phyloP scores from a whole-genome alignment of 768 basidiomycete genomes.

The Pleurotus eryngii region DNA sequence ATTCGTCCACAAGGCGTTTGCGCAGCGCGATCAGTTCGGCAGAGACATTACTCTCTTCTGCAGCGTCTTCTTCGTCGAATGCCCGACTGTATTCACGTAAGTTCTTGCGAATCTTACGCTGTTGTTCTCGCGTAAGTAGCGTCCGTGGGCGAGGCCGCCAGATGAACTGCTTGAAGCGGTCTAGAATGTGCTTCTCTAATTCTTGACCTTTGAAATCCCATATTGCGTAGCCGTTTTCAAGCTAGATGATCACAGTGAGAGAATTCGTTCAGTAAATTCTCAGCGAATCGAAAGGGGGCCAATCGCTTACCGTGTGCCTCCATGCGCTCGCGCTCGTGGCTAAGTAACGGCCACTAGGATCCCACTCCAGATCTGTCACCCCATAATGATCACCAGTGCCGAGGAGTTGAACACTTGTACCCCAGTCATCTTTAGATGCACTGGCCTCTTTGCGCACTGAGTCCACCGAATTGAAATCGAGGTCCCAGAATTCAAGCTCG shows the following conservation, averaged over 20 bases:
- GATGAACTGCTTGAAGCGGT: constrained; percentile 97
- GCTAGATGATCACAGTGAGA: constrained; percentile 39
- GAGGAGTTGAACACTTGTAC: constrained; percentile 79
- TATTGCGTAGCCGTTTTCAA: constrained; percentile 93
- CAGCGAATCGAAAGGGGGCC: constrained; percentile 5
- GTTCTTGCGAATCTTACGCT: constrained; percentile 82
- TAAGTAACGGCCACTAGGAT: constrained; percentile 91
- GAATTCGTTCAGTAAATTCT: neutral
- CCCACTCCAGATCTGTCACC: constrained; percentile 97
- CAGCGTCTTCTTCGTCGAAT: constrained; percentile 97
- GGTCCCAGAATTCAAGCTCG: constrained; percentile 98
- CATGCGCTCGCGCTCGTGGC: constrained; percentile 93
- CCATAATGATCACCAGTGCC: constrained; percentile 93
- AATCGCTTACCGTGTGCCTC: constrained; percentile 76
- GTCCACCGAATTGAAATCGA: constrained; percentile 77
- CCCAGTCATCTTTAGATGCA: constrained; percentile 70
- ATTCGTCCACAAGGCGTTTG: constrained; percentile 92
- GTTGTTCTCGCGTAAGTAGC: constrained; percentile 82
- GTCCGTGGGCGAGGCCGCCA: constrained; percentile 97
- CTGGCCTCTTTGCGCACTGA: constrained; percentile 48
- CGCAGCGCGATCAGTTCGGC: constrained; percentile 90
- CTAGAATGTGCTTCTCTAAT: constrained; percentile 81
- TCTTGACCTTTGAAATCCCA: constrained; percentile 99
- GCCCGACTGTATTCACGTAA: constrained; percentile 85
- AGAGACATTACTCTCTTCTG: constrained; percentile 91